These are phyloP conservation scores for Mortierella sp. DNA, from an alignment of 371 early-diverging fungal species.

Conservation along the genomic window DNA sequence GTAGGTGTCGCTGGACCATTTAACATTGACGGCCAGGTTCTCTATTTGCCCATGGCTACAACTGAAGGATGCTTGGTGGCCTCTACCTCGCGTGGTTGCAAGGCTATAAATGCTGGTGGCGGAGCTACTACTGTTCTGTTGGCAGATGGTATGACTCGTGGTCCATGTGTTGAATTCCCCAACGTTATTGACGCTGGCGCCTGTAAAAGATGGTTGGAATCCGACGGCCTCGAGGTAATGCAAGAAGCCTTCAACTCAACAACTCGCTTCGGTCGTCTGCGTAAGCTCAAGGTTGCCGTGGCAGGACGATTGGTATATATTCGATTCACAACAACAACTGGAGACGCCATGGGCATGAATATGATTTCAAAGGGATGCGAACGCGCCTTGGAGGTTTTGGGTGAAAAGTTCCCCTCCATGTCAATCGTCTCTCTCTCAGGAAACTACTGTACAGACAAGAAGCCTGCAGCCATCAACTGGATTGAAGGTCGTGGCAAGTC, in stretches of 20 bases:
- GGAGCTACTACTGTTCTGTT: conserved; percentile 91
- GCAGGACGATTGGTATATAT: conserved; percentile 89
- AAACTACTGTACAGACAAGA: conserved; percentile 98
- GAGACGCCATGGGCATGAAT: conserved; percentile 99
- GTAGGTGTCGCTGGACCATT: conserved; percentile 95
- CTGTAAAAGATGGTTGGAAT: conserved; percentile 84
- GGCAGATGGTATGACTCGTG: conserved; percentile 95
- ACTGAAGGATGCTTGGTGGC: conserved; percentile 98
- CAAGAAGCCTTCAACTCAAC: conserved; percentile 90
- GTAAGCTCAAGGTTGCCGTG: conserved; percentile 85
- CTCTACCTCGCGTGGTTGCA: conserved; percentile 96
- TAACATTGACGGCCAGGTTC: conserved; percentile 80
- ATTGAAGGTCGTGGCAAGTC: conserved; percentile 98
- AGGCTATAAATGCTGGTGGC: conserved; percentile 92
- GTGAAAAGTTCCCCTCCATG: conserved; percentile 79
- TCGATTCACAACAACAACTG: conserved; percentile 93
- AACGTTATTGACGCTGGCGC: conserved; percentile 73
- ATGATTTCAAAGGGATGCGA: conserved; percentile 99
- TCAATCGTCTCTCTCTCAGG: conserved; percentile 89
- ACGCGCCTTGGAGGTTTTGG: conserved; percentile 75
- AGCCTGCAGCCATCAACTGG: conserved; percentile 98
- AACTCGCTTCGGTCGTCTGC: conserved; percentile 89
- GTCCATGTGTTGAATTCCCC: conserved; percentile 92
- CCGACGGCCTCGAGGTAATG: conserved; percentile 72
- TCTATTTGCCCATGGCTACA: conserved; percentile 96